Base-by-base conservation (phyloP, 768 basidiomycete genomes). In the Fomitopsis pulvina region DNA sequence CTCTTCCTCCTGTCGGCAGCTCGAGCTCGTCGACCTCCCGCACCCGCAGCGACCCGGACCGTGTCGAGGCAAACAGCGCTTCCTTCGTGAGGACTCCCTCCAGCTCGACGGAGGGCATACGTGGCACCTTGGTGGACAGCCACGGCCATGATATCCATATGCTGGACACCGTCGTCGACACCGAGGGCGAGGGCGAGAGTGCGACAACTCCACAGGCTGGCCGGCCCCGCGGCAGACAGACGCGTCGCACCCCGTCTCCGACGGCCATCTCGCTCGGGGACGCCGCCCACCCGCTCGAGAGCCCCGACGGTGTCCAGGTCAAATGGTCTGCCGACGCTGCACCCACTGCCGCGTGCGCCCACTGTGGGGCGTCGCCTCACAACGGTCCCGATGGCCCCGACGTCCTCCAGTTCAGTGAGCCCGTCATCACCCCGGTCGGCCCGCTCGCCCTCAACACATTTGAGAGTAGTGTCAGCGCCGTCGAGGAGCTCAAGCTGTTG, bases 401-500 rank as follows among this genome's bases (percentile, higher is more conserved):
- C 27, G 56, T 56, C 45, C 55, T 57, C 40, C 52, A 55, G 11
- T 52, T 60, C 50, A 59, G 61, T 47, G 60, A 61, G 4, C 66
- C 57, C 40, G 62, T 80, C 43, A 73, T 81, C 38, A 69, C 79
- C 5, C 71, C 77, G 18, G 74, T 76, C 30, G 81, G 81, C 61
- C 76, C 78, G 22, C 71, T 81, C 39, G 75, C 74, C 32, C 68
- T 71, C 14, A 78, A 79, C 1, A 77, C 78, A 3, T 73, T 73
- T 48, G 78, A 80, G 63, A 75, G 75, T 53, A 79, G 79, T 43
- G 74, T 83, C 73, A 80, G 77, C 51, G 80, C 80, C n/a, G 78
- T 83, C 11, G 81, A 88, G 63, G 88, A 92, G 67, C 75, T 92
- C 28, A 78, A 77, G 57, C 66, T 90, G 29, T 76, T 92, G 51